A percentile compares a stretch with the other conserved stretches of the same genome.
Conservation (phyloP, 2,329 filamentous ascomycete genomes). For the Pseudocercospora crystallina region DNA sequence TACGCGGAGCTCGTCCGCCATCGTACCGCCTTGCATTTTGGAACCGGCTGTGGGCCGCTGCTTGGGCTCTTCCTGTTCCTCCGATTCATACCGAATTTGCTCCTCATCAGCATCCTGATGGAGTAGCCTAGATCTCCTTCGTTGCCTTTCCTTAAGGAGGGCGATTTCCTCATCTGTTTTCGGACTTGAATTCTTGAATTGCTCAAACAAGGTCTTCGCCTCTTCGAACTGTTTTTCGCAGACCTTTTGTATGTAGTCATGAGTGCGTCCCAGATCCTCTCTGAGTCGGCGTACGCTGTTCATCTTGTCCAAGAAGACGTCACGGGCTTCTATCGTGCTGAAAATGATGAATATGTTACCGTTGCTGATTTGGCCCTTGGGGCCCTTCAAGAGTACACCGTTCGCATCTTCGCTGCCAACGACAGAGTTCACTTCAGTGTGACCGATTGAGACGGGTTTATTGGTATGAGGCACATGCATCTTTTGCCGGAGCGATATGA, state of each 20-base stretch:
- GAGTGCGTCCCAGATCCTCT: too few relatives aligned
- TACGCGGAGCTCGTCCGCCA: background rate
- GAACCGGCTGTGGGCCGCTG: background rate
- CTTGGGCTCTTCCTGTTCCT: background rate
- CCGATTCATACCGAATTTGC: slow-evolving; percentile 9
- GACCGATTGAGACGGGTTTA: slow-evolving; percentile 4
- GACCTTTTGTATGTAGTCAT: background rate
- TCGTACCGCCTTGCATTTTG: slow-evolving; percentile 8
- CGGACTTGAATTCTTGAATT: too few relatives aligned
- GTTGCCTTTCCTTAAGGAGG: too few relatives aligned
- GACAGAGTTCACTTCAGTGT: background rate
- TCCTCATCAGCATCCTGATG: slow-evolving; percentile 6
- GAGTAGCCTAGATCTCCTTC: too few relatives aligned
- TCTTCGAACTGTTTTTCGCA: background rate
- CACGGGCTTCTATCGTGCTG: background rate
- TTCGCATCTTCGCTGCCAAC: background rate
- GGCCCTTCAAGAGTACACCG: slow-evolving; percentile 12
- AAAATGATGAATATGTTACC: slow-evolving; percentile 17
- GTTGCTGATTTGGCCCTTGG: slow-evolving; percentile 1
- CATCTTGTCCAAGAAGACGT: background rate
- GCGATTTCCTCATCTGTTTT: too few relatives aligned
- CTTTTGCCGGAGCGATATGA: background rate
- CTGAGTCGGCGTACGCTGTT: too few relatives aligned
- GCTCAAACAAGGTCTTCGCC: background rate
- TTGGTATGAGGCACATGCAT: background rate